Base-by-base conservation (phyloP, 2,329 filamentous ascomycete species). In the Elsinoe necatrix region DNA sequence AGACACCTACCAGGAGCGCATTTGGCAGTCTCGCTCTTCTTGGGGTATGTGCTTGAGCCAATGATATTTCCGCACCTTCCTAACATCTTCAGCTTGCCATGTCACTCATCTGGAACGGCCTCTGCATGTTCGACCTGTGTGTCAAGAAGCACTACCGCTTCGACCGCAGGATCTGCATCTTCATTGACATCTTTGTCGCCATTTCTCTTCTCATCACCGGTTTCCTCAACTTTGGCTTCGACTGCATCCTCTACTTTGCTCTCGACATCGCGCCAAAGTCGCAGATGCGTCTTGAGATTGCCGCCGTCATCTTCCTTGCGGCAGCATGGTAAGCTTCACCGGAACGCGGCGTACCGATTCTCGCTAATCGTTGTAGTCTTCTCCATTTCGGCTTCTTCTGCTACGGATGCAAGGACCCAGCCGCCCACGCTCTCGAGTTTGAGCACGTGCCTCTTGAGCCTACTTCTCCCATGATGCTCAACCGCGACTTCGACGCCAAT, bases 131-230 rank as follows among this genome's bases (percentile, higher is more conserved):
- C 42, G 54, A 56, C 18, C 54, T 56, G 2, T 56, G 54, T 37
- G 42, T 56, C 54, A 56, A 56, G 41, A 45, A 56, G 27, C 54
- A 56, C 29, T 56, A 56, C 42, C 54, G 54, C 42, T 56, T 56
- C 42, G 54, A 56, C 21, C 56, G 56, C 27, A 54, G 56, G 16
- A 45, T 58, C 48, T 52, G 50, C 64, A 48, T 57, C 60, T 59
- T 63, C 60, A 52, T 65, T 62, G 39, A 61, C 57, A 45, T 64
- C 34, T 39, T 60, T 57, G 12, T 55, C 55, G 31, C 56, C 34
- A 45, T 58, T n/a, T 25, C 39, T 4, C 41, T 55, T 7, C 39
- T 58, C 3, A 41, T 58, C 21, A 55, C 50, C 27, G 56, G 56
- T 12, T 58, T 54, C 34, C 37, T 58, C 35, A 55, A 41, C 50